Percentiles rank a stretch among this genome's conserved stretches.
These are phyloP conservation scores for Backusella macrospora DNA, from an alignment of 192 early-diverging fungal genomes.

Conservation along the genomic window DNA sequence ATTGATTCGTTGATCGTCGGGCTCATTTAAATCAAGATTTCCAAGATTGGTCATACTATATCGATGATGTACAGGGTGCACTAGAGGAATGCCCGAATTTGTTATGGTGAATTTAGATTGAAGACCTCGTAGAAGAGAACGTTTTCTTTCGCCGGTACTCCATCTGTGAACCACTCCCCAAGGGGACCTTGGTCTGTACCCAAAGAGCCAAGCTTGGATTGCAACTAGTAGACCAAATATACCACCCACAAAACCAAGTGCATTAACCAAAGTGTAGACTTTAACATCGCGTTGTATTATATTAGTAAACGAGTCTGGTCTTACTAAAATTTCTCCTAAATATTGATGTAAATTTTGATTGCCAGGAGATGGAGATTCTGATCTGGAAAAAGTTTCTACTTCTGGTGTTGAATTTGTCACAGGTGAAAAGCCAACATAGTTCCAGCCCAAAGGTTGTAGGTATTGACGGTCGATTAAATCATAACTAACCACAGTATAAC, in stretches of 20 bases:
- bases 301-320: slow-evolving; percentile 17
- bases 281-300: slow-evolving; percentile 24
- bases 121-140: slow-evolving; percentile 23
- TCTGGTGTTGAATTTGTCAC: slow-evolving; percentile 30
- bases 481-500: slow-evolving; percentile 22
- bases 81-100: slow-evolving; percentile 26
- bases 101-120: slow-evolving; percentile 17
- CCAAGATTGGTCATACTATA: neutral
- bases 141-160: slow-evolving; percentile 34
- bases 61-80: slow-evolving; percentile 24
- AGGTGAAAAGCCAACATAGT: slow-evolving; percentile 37
- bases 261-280: slow-evolving; percentile 31
- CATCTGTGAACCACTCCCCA: slow-evolving; percentile 43
- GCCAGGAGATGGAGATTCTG: slow-evolving; percentile 11
- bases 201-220: slow-evolving; percentile 37
- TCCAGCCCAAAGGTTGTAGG: slow-evolving; percentile 31
- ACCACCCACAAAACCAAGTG: slow-evolving; percentile 38
- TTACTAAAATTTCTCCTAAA: slow-evolving; percentile 22
- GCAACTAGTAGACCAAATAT: slow-evolving; percentile 29
- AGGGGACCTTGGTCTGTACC: slow-evolving; percentile 35
- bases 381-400: slow-evolving; percentile 26
- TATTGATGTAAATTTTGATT: slow-evolving; percentile 9
- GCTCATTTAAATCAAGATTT: neutral
- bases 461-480: slow-evolving; percentile 30
- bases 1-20: slow-evolving; percentile 24